A percentile compares a stretch with the other conserved stretches of the same genome.
These are phyloP conservation scores for Cutaneotrichosporon dermatis DNA, from an alignment of 1,284 basidiomycete genomes.

Conservation along the genomic window DNA sequence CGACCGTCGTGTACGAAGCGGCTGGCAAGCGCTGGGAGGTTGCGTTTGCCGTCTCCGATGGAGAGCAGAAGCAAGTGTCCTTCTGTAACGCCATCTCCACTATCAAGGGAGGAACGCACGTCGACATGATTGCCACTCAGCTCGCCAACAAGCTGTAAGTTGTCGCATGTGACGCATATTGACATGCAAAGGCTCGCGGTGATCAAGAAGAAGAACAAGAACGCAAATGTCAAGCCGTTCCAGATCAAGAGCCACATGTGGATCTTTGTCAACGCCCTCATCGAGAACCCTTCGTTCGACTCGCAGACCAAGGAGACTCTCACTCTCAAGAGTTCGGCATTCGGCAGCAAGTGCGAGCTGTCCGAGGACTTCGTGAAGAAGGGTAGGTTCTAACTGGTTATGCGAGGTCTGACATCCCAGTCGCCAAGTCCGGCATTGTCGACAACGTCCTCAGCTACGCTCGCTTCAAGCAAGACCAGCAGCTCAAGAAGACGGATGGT, in stretches of 20 bases:
- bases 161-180: background rate
- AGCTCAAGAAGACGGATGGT: slow-evolving; percentile 96
- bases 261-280: slow-evolving; percentile 94
- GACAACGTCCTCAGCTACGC: slow-evolving; percentile 94
- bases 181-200: slow-evolving; percentile 56
- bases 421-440: slow-evolving; percentile 83
- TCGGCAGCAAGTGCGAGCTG: slow-evolving; percentile 79
- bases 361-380: slow-evolving; percentile 96
- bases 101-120: slow-evolving; percentile 94
- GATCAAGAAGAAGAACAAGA: slow-evolving; percentile 96
- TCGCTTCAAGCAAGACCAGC: slow-evolving; percentile 92
- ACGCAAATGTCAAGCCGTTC: slow-evolving; percentile 79
- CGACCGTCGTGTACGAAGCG: slow-evolving; percentile 75
- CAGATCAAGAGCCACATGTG: slow-evolving; percentile 98
- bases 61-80: slow-evolving; percentile 86
- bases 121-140: slow-evolving; percentile 80
- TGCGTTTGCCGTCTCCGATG: slow-evolving; percentile 84
- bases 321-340: slow-evolving; percentile 82
- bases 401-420: slow-evolving; percentile 51
- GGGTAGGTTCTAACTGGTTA: slow-evolving; percentile 55
- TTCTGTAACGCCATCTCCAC: slow-evolving; percentile 99
- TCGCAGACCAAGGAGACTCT: slow-evolving; percentile 98
- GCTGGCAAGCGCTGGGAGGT: slow-evolving; percentile 83
- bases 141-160: slow-evolving; percentile 69
- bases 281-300: slow-evolving; percentile 98